phyloP scores from a whole-genome alignment of 1,139 yeast genomes.

The Suhomyces atakaporum region DNA sequence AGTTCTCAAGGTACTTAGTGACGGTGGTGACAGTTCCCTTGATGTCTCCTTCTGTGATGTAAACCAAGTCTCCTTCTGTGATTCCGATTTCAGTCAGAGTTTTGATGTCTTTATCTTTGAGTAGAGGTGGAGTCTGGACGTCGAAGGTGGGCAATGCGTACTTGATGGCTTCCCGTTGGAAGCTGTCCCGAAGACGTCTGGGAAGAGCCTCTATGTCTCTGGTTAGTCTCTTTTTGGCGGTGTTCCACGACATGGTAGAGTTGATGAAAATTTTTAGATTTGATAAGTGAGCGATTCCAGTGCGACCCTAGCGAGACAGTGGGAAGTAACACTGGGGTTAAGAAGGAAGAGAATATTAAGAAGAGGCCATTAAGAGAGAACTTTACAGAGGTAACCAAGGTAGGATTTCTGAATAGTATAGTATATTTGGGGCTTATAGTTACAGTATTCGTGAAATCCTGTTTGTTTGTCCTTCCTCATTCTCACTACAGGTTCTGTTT shows the following conservation, averaged over 20 bases:
- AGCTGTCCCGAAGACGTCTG: conserved; percentile 30
- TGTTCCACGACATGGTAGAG: conserved; percentile 39
- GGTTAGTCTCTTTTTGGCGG: conserved; percentile 39
- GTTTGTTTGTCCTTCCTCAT: too few species aligned
- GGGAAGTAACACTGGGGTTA: background rate
- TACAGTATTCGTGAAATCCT: too few species aligned
- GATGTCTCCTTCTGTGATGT: conserved; percentile 64
- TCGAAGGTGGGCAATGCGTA: conserved; percentile 43
- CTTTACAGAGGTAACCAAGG: too few species aligned
- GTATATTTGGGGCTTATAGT: too few species aligned
- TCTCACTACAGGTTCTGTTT: too few species aligned
- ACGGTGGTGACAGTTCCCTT: conserved; percentile 71
- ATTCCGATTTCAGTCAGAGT: conserved; percentile 37
- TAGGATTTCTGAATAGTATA: too few species aligned
- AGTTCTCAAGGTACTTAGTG: conserved; percentile 29
- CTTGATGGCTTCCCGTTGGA: conserved; percentile 27
- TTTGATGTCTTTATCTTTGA: conserved; percentile 33
- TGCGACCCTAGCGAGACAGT: background rate
- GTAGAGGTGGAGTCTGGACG: conserved; percentile 19
- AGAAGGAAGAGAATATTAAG: background rate
- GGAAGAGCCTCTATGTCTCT: conserved; percentile 39
- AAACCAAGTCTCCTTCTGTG: conserved; percentile 45
- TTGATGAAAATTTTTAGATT: conserved; percentile 1
- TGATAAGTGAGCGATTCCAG: background rate
- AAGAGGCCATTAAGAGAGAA: too few species aligned